Evolutionary conservation across 176 grass and related monocot species (phyloP), one percentile per base, ranked within the genome.

Genomic region (Bolboschoenus planiculmis): DNA sequence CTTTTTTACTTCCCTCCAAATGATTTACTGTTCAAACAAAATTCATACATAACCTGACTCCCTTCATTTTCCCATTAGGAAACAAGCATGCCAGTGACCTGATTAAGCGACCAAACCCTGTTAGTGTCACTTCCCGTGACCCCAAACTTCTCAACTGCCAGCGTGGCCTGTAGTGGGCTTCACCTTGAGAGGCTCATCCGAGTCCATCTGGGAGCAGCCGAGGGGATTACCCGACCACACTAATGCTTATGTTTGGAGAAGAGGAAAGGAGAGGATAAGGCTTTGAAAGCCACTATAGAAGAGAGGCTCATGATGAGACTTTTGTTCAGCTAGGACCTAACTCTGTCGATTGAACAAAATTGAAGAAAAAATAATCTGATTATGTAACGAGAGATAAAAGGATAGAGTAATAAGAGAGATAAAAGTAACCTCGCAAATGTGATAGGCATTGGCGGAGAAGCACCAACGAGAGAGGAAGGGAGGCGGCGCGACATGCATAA

Each of bases 1-100:
- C 2, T 1, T 2, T 59, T 26, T 2, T 1, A 13, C 15, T 34
- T 33, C 61, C 13, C 27, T 53, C 42, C 3, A 53, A 36, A 79
- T 33, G 33, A 79, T 56, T 20, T 53, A 56, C 63, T 53, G 47
- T 72, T 86, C 60, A 23, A 75, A 14, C 81, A 79, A 91, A 89
- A 85, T 78, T 35, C 80, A 30, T 10, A 35, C n/a, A n/a, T 73
- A 62, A 95, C 92, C 95, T 98, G 95, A 81, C 95, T 97, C 7
- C 95, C 95, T 89, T 98, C 95, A 33, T 98, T 92, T 29, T 92
- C 95, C 95, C 95, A 98, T 89, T 98, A 89, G 47, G 95, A 88
- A 20, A 92, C 95, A 0, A 98, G 92, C 65, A 98, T 92, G 10
- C 87, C 90, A 21, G 90, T 59, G 11, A 98, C 95, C 92, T 95